Percentiles rank a stretch among this genome's conserved stretches.
phyloP scores from a whole-genome alignment of 73 alveolate genomes.

The Tetrahymena elliotti region DNA sequence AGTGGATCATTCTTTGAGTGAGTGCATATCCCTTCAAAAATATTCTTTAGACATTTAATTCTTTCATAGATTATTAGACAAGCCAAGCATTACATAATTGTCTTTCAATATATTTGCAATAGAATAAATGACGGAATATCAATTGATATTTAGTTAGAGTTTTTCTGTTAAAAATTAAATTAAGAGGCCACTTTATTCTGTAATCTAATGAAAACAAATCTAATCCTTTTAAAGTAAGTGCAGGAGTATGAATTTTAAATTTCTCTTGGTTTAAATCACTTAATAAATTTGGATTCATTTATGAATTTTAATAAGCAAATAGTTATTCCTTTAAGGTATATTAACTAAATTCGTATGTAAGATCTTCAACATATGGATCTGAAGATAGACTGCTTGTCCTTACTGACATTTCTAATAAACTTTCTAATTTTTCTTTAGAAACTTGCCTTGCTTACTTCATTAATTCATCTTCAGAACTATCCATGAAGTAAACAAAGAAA shows the following conservation, averaged over 20 bases:
- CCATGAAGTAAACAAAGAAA: conserved; percentile 62
- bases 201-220: conserved; percentile 82
- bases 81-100: conserved; percentile 72
- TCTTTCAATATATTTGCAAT: conserved; percentile 75
- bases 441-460: conserved; percentile 40
- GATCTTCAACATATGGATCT: conserved; percentile 69
- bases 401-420: conserved; percentile 54
- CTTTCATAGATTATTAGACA: conserved; percentile 68
- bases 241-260: conserved; percentile 15
- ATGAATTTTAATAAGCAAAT: conserved; percentile 52
- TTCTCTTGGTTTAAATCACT: background rate
- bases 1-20: conserved; percentile 83
- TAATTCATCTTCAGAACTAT: conserved; percentile 59
- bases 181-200: conserved; percentile 87
- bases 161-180: conserved; percentile 74
- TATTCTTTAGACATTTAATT: conserved; percentile 53
- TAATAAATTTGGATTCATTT: conserved; percentile 40
- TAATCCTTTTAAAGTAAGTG: conserved; percentile 57
- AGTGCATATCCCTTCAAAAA: conserved; percentile 57
- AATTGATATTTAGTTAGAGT: conserved; percentile 77
- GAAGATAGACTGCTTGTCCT: conserved; percentile 52
- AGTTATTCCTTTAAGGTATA: conserved; percentile 56
- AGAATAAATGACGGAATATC: conserved; percentile 77
- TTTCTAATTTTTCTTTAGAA: conserved; percentile 55
- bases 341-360: conserved; percentile 52